Percentiles rank a stretch among this genome's conserved stretches.
Conservation (phyloP, 2,329 filamentous ascomycete species). For the Hypoxylon sp. region DNA sequence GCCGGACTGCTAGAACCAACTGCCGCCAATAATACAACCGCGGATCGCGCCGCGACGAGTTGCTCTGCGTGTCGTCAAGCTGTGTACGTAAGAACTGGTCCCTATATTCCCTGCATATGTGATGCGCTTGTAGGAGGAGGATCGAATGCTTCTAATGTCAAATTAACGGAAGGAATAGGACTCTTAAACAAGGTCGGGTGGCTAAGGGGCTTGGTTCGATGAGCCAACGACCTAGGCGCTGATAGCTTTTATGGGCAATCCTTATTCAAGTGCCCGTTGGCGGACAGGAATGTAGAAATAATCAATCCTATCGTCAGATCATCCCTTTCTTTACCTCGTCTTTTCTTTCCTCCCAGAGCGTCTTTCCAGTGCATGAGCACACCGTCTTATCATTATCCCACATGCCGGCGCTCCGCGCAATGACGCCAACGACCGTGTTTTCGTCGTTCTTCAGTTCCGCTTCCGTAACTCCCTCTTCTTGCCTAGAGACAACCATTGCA, state of each 20-base stretch:
- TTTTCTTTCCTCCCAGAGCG: constrained; percentile 94
- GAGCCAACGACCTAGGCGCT: constrained; percentile 11
- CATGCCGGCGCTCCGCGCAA: constrained; percentile 94
- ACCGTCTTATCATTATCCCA: constrained; percentile 99
- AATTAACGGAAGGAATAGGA: constrained; percentile 10
- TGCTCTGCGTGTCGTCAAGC: constrained; percentile 13
- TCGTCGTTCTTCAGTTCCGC: constrained; percentile 78
- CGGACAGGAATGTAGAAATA: constrained; percentile 28
- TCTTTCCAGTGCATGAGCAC: constrained; percentile 97
- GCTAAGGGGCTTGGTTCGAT: constrained; percentile 17
- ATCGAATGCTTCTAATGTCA: constrained; percentile 3
- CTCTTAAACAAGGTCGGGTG: constrained; percentile 4
- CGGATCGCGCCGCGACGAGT: constrained; percentile 19
- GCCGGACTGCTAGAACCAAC: constrained; percentile 13
- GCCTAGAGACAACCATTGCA: constrained; percentile 84
- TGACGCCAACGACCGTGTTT: constrained; percentile 90
- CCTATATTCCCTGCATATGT: constrained; percentile 28
- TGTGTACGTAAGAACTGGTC: constrained; percentile 15
- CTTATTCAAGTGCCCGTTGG: constrained; percentile 11
- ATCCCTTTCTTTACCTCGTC: constrained; percentile 93
- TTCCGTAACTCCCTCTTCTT: constrained; percentile 65
- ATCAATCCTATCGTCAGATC: constrained; percentile 66
- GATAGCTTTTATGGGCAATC: constrained; percentile 17
- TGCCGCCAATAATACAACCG: constrained; percentile 22
- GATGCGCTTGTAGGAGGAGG: constrained; percentile 8